Percentiles rank a stretch among this genome's conserved stretches.
phyloP scores from a whole-genome alignment of 2,329 filamentous ascomycete genomes.

The Trichophyton rubrum region DNA sequence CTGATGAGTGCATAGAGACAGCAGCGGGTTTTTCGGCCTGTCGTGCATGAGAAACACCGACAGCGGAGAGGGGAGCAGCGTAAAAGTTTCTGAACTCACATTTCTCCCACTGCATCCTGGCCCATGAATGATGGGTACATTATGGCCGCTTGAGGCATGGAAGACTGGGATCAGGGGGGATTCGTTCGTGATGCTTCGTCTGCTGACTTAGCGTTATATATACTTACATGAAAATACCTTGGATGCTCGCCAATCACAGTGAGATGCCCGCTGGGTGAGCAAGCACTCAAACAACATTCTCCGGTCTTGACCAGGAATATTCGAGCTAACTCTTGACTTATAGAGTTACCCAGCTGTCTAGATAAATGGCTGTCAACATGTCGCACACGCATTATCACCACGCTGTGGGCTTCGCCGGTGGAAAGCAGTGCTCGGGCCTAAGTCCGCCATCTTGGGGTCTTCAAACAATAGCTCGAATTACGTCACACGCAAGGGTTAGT shows the following conservation, averaged over 20 bases:
- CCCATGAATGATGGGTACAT: neutral
- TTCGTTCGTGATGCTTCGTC: neutral
- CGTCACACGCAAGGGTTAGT: neutral
- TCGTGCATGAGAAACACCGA: neutral
- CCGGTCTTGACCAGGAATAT: neutral
- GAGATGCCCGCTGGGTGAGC: neutral
- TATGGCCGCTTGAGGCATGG: neutral
- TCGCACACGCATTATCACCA: neutral
- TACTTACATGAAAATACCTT: neutral
- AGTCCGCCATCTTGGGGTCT: neutral
- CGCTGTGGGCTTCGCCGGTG: neutral
- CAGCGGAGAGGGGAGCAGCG: neutral
- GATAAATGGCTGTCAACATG: neutral
- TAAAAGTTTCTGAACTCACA: slow-evolving; percentile 1
- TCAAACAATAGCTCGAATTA: slow-evolving; percentile 1
- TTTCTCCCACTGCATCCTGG: neutral
- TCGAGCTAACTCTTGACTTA: neutral
- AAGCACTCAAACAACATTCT: neutral
- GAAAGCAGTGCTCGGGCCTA: neutral
- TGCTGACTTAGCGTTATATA: neutral
- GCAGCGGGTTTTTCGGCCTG: neutral
- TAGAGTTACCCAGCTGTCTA: neutral
- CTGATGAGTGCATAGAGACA: neutral
- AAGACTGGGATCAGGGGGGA: neutral
- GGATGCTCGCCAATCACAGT: neutral